Base-by-base conservation (phyloP, 202 grass and related monocot genomes). In the Saccharum hybrid region DNA sequence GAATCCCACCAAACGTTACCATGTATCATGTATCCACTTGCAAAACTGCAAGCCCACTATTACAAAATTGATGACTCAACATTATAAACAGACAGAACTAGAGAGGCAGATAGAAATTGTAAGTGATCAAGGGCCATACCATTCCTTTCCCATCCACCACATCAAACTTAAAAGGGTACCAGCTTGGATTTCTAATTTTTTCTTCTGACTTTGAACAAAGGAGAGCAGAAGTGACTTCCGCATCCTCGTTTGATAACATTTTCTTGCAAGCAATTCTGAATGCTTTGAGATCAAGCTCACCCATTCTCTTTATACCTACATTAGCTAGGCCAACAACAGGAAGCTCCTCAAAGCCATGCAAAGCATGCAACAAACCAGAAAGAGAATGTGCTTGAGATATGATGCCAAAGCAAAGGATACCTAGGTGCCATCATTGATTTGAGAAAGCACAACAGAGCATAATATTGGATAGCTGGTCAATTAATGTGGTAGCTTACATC, bases 81-180 rank as follows among this genome's bases (percentile, higher is more conserved):
- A 49, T 74, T 81, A 59, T 18, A 49, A 41, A 74, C 28, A 63
- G 46, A 16, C 5, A 52, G 5, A 52, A 52, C 49, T 16, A 16
- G 15, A 5, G 48, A 51, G 2, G 48, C 4, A 51, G 31, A 75
- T 75, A 68, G 26, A 37, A 81, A 81, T 7, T 74, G 30, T 10
- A 33, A 39, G 6, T 6, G 8, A 30, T 30, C 48, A 2, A 46
- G n/a, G 71, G 64, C 28, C 10, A 2, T 81, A 84, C 82, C 64
- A 6, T 88, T 28, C 12, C 54, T 76, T 80, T 82, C 5, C 62
- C 64, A 48, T 86, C 72, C 70, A 71, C 15, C 2, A 39, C 12
- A 38, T 78, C 19, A 64, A 97, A 76, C 68, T 52, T 76, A 41
- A 94, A 97, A 57, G 94, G 91, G 39, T 91, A 63, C 94, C 91